Base-by-base conservation (phyloP, 768 basidiomycete genomes). In the Mycena metata region DNA sequence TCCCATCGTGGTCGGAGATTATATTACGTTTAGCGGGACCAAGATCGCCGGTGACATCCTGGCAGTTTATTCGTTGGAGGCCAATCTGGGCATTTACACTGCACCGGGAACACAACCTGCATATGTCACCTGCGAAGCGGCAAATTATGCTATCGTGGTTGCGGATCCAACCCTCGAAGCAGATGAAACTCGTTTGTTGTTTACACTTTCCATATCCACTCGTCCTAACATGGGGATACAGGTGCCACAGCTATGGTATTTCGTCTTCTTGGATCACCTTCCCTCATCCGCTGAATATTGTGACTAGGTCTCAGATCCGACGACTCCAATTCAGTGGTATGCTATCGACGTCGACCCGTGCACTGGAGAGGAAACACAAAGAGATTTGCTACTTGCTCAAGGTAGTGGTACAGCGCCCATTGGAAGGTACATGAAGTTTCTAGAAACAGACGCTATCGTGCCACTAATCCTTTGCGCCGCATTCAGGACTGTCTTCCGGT, bases 321-420 rank as follows among this genome's bases (percentile, higher is more conserved):
- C 61, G 42, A 54, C 43, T 2, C 65, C 72, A 2, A 66, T 75
- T 24, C 21, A 69, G 16, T 67, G 73, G 39, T 73, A 67, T 52
- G 65, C 70, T 23, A 72, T 75, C 24, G 70, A 75, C 36, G 65
- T 71, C 19, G 70, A 75, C 50, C 72, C 72, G 13, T 73, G 74
- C 33, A 75, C 70, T 10, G 72, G 74, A 16, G 68, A 64, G 26
- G 43, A 57, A 19, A 51, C 69, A 30, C 30, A 30, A 30, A 30
- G 30, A 30, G 30, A 30, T 6, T 30, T 30, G 30, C 30, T 30
- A 30, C 30, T 30, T 30, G 30, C 30, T 30, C 30, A 30, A 30
- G 30, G 13, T 72, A 75, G 35, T 60, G 63, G 46, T 3, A n/a
- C 41, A 21, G 55, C 46, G 12, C 47, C 56, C 6, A 21, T 47